Evolutionary conservation across 2,329 filamentous ascomycete genomes (phyloP), one percentile per base, ranked within the genome.

Genomic region (Aspergillus hortae): DNA sequence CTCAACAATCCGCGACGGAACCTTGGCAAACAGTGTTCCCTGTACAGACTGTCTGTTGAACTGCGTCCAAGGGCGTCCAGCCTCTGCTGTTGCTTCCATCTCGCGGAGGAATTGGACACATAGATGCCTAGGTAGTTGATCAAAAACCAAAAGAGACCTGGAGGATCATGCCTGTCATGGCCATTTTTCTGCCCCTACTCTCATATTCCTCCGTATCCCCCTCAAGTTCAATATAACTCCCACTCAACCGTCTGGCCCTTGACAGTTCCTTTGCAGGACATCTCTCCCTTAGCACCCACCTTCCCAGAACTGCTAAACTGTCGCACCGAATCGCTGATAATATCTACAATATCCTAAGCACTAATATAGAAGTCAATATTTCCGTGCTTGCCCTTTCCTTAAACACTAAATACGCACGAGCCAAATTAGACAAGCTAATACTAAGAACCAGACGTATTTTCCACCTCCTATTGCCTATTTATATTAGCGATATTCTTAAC

Each of bases 121-220:
- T 61, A 59, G 4, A 76, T 53, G 0, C 76, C 76, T 0, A 77
- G 61, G 54, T 74, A 75, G 19, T 19, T 19, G 19, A 19, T 19
- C 19, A 3, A 17, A 17, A 17, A 2, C 17, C 17, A 17, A 17
- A 17, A 17, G 2, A 17, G 17, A 17, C 17, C 2, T 17, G 17
- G 17, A 17, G 17, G 2, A 17, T 17, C 17, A 17, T 17, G 17
- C 17, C 17, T 17, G 17, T 17, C 17, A 17, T 17, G 17, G 17
- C 17, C 17, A 17, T 17, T 2, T 17, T 17, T 17, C 17, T 17
- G 17, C 17, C 17, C 17, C 17, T 17, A 17, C 17, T 2, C 17
- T 17, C 17, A 17, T 17, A 2, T 17, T 17, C 17, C 17, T 17
- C 17, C 2, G 17, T 17, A 17, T 17, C 17, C 17, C 17, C 17